These are phyloP conservation scores for Fomitopsis serialis DNA, from an alignment of 768 basidiomycete species.

Conservation along the genomic window DNA sequence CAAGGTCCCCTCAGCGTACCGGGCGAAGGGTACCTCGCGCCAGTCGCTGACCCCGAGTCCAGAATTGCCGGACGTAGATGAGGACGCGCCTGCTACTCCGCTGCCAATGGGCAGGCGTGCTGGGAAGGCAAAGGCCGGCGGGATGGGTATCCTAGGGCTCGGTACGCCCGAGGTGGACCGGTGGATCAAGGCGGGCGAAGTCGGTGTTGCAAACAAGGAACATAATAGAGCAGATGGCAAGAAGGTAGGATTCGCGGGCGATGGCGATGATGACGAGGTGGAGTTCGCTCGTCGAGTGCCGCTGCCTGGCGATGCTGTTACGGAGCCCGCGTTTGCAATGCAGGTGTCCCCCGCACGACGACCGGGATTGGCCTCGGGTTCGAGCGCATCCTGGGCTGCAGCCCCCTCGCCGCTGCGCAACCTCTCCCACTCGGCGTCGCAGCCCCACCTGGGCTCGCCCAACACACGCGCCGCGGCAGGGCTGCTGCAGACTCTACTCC, in stretches of 20 bases:
- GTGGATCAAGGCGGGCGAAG: constrained; percentile 43
- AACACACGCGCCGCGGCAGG: constrained; percentile 44
- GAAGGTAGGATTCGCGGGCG: constrained; percentile 42
- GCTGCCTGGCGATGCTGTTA: constrained; percentile 1
- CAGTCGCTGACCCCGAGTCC: constrained; percentile 20
- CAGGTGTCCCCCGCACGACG: constrained; percentile 27
- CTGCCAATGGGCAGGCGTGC: constrained; percentile 21
- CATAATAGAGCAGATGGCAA: constrained; percentile 30
- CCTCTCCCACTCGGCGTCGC: constrained; percentile 30
- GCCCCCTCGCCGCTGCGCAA: constrained; percentile 17
- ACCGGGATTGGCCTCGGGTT: constrained; percentile 6
- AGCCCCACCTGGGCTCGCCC: constrained; percentile 31
- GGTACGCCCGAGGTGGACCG: constrained; percentile 48
- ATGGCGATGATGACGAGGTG: constrained; percentile 20
- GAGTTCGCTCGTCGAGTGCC: constrained; percentile 11
- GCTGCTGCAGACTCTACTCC: constrained; percentile 57
- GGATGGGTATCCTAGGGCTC: constrained; percentile 35
- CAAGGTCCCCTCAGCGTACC: background rate
- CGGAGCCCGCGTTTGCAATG: constrained; percentile 10
- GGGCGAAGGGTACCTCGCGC: background rate
- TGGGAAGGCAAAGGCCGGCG: constrained; percentile 10
- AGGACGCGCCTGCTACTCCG: constrained; percentile 26
- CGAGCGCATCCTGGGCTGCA: constrained; percentile 9
- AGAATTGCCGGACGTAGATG: constrained; percentile 7
- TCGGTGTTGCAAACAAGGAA: constrained; percentile 15